phyloP scores from a whole-genome alignment of 306 rosid species.

The Senna siamea region DNA sequence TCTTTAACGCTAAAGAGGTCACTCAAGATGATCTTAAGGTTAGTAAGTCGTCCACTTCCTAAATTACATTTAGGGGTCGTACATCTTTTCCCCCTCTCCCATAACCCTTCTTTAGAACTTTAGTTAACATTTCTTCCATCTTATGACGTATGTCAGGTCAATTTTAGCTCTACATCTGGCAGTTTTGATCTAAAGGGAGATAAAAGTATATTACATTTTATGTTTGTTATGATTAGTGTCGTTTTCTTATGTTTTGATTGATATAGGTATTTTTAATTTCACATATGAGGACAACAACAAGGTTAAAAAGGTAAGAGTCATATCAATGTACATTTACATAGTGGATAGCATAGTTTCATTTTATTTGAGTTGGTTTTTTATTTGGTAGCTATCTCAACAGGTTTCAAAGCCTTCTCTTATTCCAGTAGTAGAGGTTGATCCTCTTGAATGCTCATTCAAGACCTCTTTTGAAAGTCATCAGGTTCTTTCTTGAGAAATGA shows the following conservation, averaged over 20 bases:
- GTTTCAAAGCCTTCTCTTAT: constrained; percentile 62
- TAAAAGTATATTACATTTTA: constrained; percentile 58
- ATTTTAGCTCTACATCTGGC: constrained; percentile 43
- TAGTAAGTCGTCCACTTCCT: constrained; percentile 23
- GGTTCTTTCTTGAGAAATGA: constrained; percentile 51
- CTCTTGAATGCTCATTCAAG: constrained; percentile 87
- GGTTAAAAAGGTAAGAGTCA: constrained; percentile 61
- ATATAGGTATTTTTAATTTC: constrained; percentile 33
- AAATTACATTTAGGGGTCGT: not conserved
- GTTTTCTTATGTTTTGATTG: constrained; percentile 28
- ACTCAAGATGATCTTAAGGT: constrained; percentile 59
- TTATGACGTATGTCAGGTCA: constrained; percentile 48
- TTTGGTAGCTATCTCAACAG: constrained; percentile 39
- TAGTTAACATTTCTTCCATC: not conserved
- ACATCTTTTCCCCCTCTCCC: not conserved
- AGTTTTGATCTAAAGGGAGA: constrained; percentile 69
- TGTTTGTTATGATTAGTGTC: not conserved
- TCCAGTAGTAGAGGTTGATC: constrained; percentile 96
- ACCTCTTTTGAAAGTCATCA: constrained; percentile 82
- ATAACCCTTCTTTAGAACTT: not conserved
- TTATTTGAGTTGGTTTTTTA: constrained; percentile 25
- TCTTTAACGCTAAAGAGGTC: constrained; percentile 35
- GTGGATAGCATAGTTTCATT: constrained; percentile 15
- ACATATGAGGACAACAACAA: constrained; percentile 52
- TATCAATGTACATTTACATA: not conserved